Percentiles rank a stretch among this genome's conserved stretches.
Conservation (phyloP, 2,329 filamentous ascomycete species). For the Alternaria rosae region DNA sequence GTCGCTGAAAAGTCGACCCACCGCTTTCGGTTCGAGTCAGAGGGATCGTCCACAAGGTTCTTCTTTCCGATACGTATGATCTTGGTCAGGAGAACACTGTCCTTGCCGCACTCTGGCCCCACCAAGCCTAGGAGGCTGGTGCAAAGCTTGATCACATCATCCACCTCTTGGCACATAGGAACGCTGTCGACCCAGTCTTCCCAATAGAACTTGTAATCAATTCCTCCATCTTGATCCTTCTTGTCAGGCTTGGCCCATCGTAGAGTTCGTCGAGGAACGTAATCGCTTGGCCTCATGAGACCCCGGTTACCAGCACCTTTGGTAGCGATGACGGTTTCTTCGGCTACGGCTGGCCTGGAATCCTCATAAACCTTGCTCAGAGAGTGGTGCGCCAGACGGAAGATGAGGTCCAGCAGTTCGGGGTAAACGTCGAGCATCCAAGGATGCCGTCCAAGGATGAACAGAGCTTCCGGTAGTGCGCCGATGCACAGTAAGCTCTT, state of each 20-base stretch:
- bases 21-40: slow-evolving; percentile 72
- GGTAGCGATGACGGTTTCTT: slow-evolving; percentile 49
- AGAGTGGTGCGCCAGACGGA: slow-evolving; percentile 84
- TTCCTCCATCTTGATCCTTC: slow-evolving; percentile 75
- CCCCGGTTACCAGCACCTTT: slow-evolving; percentile 58
- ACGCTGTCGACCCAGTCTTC: slow-evolving; percentile 96
- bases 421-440: slow-evolving; percentile 89
- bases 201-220: slow-evolving; percentile 91
- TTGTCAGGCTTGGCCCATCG: slow-evolving; percentile 87
- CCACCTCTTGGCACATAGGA: slow-evolving; percentile 86
- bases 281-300: slow-evolving; percentile 67
- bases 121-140: slow-evolving; percentile 83
- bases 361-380: slow-evolving; percentile 75
- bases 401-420: slow-evolving; percentile 80
- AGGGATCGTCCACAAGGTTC: slow-evolving; percentile 74
- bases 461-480: slow-evolving; percentile 89
- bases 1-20: slow-evolving; percentile 88
- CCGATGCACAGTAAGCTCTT: slow-evolving; percentile 89
- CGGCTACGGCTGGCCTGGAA: slow-evolving; percentile 56
- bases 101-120: slow-evolving; percentile 88
- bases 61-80: slow-evolving; percentile 83
- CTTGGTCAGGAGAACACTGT: slow-evolving; percentile 78
- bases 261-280: slow-evolving; percentile 70
- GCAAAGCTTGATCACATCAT: slow-evolving; percentile 89
- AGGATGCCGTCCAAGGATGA: slow-evolving; percentile 88